Conservation (phyloP, 192 early-diverging fungal genomes). For the Geosiphon pyriformis region DNA sequence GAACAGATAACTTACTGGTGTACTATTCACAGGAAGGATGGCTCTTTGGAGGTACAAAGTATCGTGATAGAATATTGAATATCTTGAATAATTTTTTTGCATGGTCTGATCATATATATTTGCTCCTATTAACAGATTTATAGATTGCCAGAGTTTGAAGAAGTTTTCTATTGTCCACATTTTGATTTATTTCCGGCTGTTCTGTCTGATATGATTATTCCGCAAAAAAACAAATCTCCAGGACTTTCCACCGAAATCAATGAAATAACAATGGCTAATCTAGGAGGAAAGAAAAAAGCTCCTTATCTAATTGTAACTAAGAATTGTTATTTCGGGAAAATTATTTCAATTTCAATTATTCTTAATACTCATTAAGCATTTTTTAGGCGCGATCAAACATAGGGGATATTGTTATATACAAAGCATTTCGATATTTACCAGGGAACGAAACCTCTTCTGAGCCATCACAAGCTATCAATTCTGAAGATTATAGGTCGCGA, state of each 20-base stretch:
- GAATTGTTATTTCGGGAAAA: not conserved
- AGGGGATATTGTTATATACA: slow-evolving; percentile 70
- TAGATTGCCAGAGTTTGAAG: slow-evolving; percentile 47
- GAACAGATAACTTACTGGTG: slow-evolving; percentile 57
- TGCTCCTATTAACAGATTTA: slow-evolving; percentile 51
- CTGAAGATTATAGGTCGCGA: slow-evolving; percentile 37
- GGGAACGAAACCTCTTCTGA: slow-evolving; percentile 24
- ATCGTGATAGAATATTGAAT: not conserved
- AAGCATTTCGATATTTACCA: slow-evolving; percentile 51
- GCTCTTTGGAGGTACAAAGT: slow-evolving; percentile 54
- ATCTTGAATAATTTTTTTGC: not conserved
- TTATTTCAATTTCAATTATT: not conserved
- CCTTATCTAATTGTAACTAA: slow-evolving; percentile 67
- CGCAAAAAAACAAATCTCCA: slow-evolving; percentile 34
- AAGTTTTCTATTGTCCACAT: slow-evolving; percentile 50
- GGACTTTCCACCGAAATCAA: slow-evolving; percentile 48
- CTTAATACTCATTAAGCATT: not conserved
- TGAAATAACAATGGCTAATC: slow-evolving; percentile 62
- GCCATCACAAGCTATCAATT: slow-evolving; percentile 10
- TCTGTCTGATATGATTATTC: slow-evolving; percentile 42
- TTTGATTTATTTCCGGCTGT: slow-evolving; percentile 57
- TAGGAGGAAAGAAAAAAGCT: slow-evolving; percentile 52
- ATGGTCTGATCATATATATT: not conserved
- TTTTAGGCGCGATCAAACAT: slow-evolving; percentile 55
- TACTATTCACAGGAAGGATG: slow-evolving; percentile 55